phyloP scores from a whole-genome alignment of 768 basidiomycete species.

The Multifurca ochricompacta region DNA sequence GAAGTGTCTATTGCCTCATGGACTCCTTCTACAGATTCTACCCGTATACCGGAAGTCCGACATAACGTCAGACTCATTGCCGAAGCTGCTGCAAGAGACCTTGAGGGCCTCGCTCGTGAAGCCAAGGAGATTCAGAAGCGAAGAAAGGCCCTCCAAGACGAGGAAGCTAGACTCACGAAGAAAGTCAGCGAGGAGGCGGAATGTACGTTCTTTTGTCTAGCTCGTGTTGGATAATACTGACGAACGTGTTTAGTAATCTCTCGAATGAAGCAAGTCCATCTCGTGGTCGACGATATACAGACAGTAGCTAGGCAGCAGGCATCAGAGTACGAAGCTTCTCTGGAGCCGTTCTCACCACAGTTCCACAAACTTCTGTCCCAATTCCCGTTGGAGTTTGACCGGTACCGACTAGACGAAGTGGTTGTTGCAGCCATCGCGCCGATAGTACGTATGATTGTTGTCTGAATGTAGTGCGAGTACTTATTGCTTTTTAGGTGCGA shows the following conservation, averaged over 20 bases:
- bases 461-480: neutral
- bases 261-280: slow-evolving; percentile 67
- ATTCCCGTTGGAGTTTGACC: slow-evolving; percentile 67
- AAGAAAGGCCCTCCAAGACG: slow-evolving; percentile 60
- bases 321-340: slow-evolving; percentile 57
- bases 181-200: slow-evolving; percentile 71
- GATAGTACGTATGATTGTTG: slow-evolving; percentile 33
- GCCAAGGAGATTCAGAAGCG: slow-evolving; percentile 77
- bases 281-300: slow-evolving; percentile 67
- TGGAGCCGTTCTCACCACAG: slow-evolving; percentile 64
- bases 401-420: slow-evolving; percentile 80
- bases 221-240: neutral
- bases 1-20: slow-evolving; percentile 70
- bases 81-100: slow-evolving; percentile 72
- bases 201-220: slow-evolving; percentile 37
- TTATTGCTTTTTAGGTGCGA: slow-evolving; percentile 40
- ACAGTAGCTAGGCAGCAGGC: slow-evolving; percentile 55
- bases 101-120: slow-evolving; percentile 86
- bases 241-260: slow-evolving; percentile 51
- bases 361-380: slow-evolving; percentile 67
- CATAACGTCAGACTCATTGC: slow-evolving; percentile 88
- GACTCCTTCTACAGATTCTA: slow-evolving; percentile 82
- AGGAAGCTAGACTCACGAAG: slow-evolving; percentile 63
- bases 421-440: slow-evolving; percentile 90
- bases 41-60: slow-evolving; percentile 91